Percentiles rank a stretch among this genome's conserved stretches.
These are phyloP conservation scores for Pneumocystis oryctolagi DNA, from an alignment of 1,139 yeast genomes.

Conservation along the genomic window DNA sequence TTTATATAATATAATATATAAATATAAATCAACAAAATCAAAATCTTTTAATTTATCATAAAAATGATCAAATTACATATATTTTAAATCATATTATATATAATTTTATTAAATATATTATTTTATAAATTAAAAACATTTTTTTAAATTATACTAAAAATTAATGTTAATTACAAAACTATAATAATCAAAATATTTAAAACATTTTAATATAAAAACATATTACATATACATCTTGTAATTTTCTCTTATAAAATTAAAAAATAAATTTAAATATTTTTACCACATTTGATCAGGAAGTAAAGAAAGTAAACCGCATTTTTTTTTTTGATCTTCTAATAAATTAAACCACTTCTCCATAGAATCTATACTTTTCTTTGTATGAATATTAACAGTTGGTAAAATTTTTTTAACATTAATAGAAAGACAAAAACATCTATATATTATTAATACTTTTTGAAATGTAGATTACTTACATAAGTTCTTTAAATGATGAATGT, in stretches of 20 bases:
- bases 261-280: neutral
- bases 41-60: too few species aligned
- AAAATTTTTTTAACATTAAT: slow-evolving; percentile 41
- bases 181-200: neutral
- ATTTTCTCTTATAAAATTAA: neutral
- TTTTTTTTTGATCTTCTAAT: slow-evolving; percentile 14
- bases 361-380: slow-evolving; percentile 11
- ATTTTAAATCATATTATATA: too few species aligned
- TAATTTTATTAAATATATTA: too few species aligned
- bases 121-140: too few species aligned
- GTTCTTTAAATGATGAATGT: slow-evolving; percentile 46
- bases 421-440: slow-evolving; percentile 45
- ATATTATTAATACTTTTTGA: slow-evolving; percentile 39
- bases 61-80: too few species aligned
- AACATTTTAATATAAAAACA: neutral
- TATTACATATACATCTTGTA: too few species aligned
- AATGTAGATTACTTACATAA: neutral
- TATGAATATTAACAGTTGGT: slow-evolving; percentile 56
- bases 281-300: neutral
- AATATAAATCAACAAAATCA: too few species aligned
- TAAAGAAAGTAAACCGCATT: slow-evolving; percentile 10
- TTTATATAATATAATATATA: too few species aligned
- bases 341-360: slow-evolving; percentile 18
- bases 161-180: neutral
- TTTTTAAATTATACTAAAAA: too few species aligned